phyloP scores from a whole-genome alignment of 768 basidiomycete genomes.

The Panaeolus papilionaceus region DNA sequence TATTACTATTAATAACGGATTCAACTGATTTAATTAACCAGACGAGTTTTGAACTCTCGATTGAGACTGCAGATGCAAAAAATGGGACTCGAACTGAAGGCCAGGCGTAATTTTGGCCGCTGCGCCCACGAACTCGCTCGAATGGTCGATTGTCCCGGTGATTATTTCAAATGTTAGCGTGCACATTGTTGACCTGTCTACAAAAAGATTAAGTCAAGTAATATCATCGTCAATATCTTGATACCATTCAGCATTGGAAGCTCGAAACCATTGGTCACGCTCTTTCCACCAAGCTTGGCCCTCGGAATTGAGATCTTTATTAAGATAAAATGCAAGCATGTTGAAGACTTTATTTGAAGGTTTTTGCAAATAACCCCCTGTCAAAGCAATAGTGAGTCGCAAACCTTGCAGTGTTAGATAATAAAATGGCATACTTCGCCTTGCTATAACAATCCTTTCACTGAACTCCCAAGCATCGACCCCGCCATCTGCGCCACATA shows the following conservation, averaged over 20 bases:
- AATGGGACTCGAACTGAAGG: too few species aligned
- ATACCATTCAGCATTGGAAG: not conserved
- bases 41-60: too few species aligned
- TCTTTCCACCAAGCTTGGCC: not conserved
- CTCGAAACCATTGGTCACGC: not conserved
- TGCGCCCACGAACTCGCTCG: too few species aligned
- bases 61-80: too few species aligned
- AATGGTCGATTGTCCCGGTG: too few species aligned
- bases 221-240: too few species aligned
- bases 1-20: too few species aligned
- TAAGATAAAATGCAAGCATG: not conserved
- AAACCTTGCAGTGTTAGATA: not conserved
- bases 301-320: not conserved
- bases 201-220: too few species aligned
- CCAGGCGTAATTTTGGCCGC: too few species aligned
- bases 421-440: not conserved
- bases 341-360: not conserved
- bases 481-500: not conserved
- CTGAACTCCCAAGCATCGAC: slow-evolving; percentile 6
- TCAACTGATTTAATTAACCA: too few species aligned
- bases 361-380: not conserved
- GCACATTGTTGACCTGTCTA: too few species aligned
- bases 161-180: too few species aligned
- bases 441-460: slow-evolving; percentile 4
- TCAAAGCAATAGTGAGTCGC: not conserved